These are phyloP conservation scores for Triticum dicoccoides DNA, from an alignment of 176 grass and related monocot genomes.

Conservation along the genomic window DNA sequence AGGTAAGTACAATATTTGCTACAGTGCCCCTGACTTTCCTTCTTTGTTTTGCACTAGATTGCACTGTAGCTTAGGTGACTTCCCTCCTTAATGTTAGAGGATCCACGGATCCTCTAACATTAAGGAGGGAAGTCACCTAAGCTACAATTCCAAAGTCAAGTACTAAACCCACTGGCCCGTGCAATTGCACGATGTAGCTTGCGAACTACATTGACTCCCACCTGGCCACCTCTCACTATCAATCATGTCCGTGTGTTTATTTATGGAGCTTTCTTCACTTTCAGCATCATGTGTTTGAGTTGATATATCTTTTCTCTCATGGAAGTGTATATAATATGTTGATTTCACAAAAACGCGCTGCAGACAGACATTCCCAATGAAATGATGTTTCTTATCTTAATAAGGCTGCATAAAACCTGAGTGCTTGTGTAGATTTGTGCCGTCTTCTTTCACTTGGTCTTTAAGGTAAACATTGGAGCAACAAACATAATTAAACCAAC, in stretches of 20 bases:
- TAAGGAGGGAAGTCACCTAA: too few relatives aligned
- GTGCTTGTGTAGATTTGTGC: not conserved
- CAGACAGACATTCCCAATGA: not conserved
- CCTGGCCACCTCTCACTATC: not conserved
- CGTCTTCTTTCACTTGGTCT: not conserved
- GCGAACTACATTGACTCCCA: not conserved
- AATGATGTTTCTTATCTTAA: not conserved
- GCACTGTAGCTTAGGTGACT: too few relatives aligned
- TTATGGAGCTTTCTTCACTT: not conserved
- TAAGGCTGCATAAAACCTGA: not conserved
- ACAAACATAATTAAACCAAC: constrained; percentile 49
- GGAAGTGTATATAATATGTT: not conserved
- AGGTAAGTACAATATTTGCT: too few relatives aligned
- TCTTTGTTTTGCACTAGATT: too few relatives aligned
- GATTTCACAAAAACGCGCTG: not conserved
- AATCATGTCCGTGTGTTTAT: not conserved
- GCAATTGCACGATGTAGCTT: not conserved
- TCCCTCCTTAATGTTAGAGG: too few relatives aligned
- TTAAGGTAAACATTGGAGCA: constrained; percentile 58
- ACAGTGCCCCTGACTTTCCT: too few relatives aligned
- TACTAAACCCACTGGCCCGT: not conserved
- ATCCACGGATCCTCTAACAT: too few relatives aligned
- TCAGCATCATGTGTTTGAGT: not conserved
- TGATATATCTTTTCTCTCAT: not conserved
- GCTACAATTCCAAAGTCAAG: not conserved